Percentiles rank a stretch among this genome's conserved stretches.
phyloP scores from a whole-genome alignment of 2,329 filamentous ascomycete species.

The Juglanconis sp. region DNA sequence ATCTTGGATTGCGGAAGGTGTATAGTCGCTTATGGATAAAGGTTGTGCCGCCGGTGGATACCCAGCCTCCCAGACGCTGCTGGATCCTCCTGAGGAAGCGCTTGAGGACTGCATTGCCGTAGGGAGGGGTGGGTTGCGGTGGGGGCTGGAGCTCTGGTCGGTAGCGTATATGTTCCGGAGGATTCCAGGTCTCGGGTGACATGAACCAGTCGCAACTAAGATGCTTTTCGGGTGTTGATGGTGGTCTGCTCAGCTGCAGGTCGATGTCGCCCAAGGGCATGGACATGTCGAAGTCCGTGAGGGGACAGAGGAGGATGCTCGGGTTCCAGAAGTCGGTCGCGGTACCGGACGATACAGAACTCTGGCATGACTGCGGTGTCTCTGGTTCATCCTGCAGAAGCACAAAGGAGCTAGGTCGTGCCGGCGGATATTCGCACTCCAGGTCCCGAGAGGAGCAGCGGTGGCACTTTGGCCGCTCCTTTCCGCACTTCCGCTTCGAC shows the following conservation, averaged over 20 bases:
- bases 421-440: constrained; percentile 12
- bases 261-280: background rate
- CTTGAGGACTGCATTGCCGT: background rate
- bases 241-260: background rate
- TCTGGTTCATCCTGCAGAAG: background rate
- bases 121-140: background rate
- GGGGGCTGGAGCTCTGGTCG: background rate
- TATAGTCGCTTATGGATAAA: constrained; percentile 28
- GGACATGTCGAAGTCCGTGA: background rate
- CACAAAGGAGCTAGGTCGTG: constrained; percentile 7
- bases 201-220: constrained; percentile 14
- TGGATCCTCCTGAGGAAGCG: background rate
- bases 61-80: constrained; percentile 25
- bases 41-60: constrained; percentile 22
- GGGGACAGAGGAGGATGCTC: background rate
- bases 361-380: background rate
- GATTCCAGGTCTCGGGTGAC: background rate
- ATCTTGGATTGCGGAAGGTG: constrained; percentile 15
- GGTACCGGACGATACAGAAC: background rate
- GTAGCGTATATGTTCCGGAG: background rate
- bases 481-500: constrained; percentile 14
- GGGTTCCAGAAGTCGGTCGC: constrained; percentile 3
- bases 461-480: constrained; percentile 9
- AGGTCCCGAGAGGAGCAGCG: constrained; percentile 3
- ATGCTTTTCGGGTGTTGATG: background rate